Evolutionary conservation across 1,284 basidiomycete species (phyloP).

Genomic region (Trichosporon coremiiforme): DNA sequence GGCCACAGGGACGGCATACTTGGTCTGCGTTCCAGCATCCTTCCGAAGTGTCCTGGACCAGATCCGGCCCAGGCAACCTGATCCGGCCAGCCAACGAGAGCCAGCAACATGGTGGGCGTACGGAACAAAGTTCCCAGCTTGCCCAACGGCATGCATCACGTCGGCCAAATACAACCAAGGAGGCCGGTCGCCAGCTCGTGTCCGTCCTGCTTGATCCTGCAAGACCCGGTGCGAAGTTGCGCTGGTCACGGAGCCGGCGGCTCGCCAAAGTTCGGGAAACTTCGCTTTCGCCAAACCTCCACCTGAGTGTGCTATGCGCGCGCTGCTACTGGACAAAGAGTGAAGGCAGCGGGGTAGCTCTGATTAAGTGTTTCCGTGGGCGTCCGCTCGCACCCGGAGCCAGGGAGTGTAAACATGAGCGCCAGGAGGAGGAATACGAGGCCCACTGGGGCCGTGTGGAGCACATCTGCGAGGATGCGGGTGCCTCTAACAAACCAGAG

Average conservation of each 20-base stretch:
- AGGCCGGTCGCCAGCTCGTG: too few species aligned
- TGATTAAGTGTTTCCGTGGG: neutral
- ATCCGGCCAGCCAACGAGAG: conserved; percentile 1
- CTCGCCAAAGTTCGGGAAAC: neutral
- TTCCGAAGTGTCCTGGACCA: neutral
- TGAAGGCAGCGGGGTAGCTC: neutral
- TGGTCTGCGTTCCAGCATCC: neutral
- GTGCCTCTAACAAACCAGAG: neutral
- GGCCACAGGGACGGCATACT: neutral
- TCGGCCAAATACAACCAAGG: neutral
- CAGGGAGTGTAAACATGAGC: neutral
- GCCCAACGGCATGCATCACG: neutral
- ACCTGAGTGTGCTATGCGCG: neutral
- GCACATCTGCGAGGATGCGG: neutral
- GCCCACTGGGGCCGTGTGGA: conserved; percentile 14
- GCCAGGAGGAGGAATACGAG: conserved; percentile 10
- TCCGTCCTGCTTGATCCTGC: too few species aligned
- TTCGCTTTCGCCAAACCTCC: neutral
- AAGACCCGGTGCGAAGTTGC: neutral
- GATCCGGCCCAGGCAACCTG: neutral
- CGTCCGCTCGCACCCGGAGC: neutral
- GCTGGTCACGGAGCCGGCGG: neutral
- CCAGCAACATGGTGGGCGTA: neutral
- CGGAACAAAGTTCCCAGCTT: neutral
- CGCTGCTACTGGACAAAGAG: neutral